Conservation (phyloP, 2,329 filamentous ascomycete genomes). For the Blastomyces silverae region DNA sequence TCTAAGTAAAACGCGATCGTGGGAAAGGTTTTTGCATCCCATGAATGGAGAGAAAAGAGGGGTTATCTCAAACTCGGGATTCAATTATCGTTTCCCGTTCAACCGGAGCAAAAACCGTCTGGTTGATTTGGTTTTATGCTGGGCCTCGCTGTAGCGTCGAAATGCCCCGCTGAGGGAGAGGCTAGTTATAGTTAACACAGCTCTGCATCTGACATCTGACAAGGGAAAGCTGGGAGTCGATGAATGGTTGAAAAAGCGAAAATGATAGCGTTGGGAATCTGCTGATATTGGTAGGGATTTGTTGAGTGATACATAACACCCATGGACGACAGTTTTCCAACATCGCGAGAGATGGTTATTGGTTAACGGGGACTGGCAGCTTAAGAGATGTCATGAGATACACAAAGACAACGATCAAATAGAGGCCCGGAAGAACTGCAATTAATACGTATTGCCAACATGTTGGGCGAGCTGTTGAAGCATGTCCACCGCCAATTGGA, state of each 20-base stretch:
- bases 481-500: not conserved
- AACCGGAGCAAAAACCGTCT: not conserved
- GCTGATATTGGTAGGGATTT: not conserved
- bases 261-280: not conserved
- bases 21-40: too few species aligned
- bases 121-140: not conserved
- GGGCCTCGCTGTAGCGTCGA: not conserved
- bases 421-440: not conserved
- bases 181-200: not conserved
- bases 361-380: not conserved
- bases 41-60: not conserved
- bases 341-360: not conserved
- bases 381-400: not conserved
- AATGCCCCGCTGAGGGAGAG: not conserved
- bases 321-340: not conserved
- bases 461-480: not conserved
- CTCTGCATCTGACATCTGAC: not conserved
- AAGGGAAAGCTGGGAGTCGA: not conserved
- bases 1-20: not conserved
- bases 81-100: not conserved
- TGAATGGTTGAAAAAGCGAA: not conserved
- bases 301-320: not conserved
- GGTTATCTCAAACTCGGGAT: not conserved
- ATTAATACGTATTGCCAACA: not conserved
- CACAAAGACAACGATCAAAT: not conserved